These are phyloP conservation scores for Begonia masoniana DNA, from an alignment of 306 rosid species.

Conservation along the genomic window DNA sequence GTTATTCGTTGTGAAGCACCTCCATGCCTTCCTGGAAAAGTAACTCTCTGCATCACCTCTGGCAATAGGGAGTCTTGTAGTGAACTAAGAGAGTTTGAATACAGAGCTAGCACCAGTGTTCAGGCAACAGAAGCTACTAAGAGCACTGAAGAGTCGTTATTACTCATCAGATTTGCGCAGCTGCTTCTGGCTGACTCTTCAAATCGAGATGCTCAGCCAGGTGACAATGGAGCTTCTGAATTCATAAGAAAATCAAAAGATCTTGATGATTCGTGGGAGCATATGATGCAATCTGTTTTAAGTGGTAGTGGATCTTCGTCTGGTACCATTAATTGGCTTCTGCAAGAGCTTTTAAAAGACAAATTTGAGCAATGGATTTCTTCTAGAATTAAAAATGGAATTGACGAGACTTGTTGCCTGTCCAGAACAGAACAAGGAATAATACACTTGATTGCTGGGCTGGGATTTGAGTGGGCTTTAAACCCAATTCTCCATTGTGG, in stretches of 20 bases:
- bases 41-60: constrained; percentile 63
- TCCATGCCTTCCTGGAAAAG: constrained; percentile 53
- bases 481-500: constrained; percentile 62
- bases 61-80: constrained; percentile 82
- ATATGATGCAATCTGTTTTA: constrained; percentile 52
- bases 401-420: constrained; percentile 44
- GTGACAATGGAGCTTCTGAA: constrained; percentile 25
- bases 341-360: constrained; percentile 78
- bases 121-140: constrained; percentile 31
- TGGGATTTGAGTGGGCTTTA: constrained; percentile 93
- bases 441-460: constrained; percentile 79
- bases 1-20: constrained; percentile 79
- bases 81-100: constrained; percentile 80
- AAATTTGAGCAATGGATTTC: constrained; percentile 70
- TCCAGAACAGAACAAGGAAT: constrained; percentile 91
- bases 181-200: constrained; percentile 50
- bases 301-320: constrained; percentile 59
- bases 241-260: constrained; percentile 23
- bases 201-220: constrained; percentile 5
- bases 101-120: constrained; percentile 27
- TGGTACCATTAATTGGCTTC: constrained; percentile 56
- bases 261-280: constrained; percentile 54
- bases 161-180: constrained; percentile 71
- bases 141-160: constrained; percentile 66
- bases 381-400: constrained; percentile 24